Conservation (phyloP, 1,284 basidiomycete species). For the Bjerkandera adusta region DNA sequence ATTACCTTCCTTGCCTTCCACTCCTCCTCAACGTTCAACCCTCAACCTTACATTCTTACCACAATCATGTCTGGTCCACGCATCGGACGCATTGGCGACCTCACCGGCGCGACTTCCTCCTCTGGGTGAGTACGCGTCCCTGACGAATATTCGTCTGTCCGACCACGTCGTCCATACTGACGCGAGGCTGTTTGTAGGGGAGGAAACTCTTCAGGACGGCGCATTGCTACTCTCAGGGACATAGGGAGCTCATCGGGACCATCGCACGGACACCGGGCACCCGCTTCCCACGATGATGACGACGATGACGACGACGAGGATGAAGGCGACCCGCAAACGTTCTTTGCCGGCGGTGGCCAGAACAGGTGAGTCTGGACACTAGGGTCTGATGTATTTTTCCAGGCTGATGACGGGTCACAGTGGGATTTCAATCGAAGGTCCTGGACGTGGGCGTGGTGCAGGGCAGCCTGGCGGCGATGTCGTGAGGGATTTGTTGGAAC, state of each 20-base stretch:
- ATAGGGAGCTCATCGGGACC: not conserved
- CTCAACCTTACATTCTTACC: no score
- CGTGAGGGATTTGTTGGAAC: conserved; percentile 79
- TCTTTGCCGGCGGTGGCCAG: conserved; percentile 89
- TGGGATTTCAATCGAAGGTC: conserved; percentile 90
- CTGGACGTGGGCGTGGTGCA: conserved; percentile 48
- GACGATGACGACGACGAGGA: conserved; percentile 51
- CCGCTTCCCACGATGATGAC: conserved; percentile 24
- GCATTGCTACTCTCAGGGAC: conserved; percentile 18
- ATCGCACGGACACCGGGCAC: conserved; percentile 1
- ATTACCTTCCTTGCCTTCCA: not conserved
- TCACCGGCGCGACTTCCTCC: not conserved
- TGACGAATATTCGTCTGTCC: no score
- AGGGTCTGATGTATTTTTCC: not conserved
- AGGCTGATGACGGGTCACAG: conserved; percentile 39
- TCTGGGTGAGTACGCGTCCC: not conserved
- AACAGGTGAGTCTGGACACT: conserved; percentile 57
- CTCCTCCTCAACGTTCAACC: not conserved
- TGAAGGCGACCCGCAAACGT: conserved; percentile 47
- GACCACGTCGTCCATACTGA: no score
- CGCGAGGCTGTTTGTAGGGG: no score
- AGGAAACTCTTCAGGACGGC: conserved; percentile 11
- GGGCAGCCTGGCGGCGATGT: conserved; percentile 57
- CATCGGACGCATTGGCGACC: conserved; percentile 6
- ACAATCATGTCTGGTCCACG: no score